phyloP scores from a whole-genome alignment of 2,329 filamentous ascomycete genomes.

The Podosphaera aphanis region DNA sequence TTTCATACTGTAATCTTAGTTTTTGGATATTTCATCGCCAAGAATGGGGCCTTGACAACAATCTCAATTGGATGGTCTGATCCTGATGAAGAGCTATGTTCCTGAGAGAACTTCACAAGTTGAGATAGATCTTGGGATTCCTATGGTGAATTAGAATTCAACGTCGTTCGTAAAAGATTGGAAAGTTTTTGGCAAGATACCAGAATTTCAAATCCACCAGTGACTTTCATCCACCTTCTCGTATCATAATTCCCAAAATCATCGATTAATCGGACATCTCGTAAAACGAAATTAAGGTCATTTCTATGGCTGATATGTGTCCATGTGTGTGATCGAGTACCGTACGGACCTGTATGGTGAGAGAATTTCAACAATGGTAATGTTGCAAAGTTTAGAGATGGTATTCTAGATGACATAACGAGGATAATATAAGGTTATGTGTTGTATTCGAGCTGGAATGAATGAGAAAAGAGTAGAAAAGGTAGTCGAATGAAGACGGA shows the following conservation, averaged over 20 bases:
- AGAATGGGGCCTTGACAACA: conserved; percentile 13
- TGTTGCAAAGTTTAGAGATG: conserved; percentile 6
- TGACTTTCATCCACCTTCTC: conserved; percentile 17
- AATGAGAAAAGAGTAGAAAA: background rate
- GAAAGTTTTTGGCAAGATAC: conserved; percentile 14
- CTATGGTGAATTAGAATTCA: conserved; percentile 4
- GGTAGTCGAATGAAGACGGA: background rate
- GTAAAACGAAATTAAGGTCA: conserved; percentile 12
- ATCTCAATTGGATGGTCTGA: conserved; percentile 15
- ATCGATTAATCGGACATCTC: conserved; percentile 7
- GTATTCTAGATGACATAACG: conserved; percentile 4
- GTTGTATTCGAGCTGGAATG: background rate
- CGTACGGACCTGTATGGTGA: conserved; percentile 8
- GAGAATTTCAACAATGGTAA: conserved; percentile 15
- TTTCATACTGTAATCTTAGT: conserved; percentile 8
- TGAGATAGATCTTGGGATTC: conserved; percentile 14
- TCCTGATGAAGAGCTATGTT: conserved; percentile 5
- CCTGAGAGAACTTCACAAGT: conserved; percentile 6
- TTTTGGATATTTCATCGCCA: conserved; percentile 18
- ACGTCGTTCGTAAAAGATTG: background rate
- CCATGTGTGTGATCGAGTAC: conserved; percentile 11
- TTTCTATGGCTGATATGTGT: conserved; percentile 11
- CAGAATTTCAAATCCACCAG: conserved; percentile 19
- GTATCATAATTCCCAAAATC: conserved; percentile 7
- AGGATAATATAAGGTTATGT: background rate